Conservation (phyloP, 495 filamentous ascomycete genomes). For the Pyrenopolyporus hunteri region DNA sequence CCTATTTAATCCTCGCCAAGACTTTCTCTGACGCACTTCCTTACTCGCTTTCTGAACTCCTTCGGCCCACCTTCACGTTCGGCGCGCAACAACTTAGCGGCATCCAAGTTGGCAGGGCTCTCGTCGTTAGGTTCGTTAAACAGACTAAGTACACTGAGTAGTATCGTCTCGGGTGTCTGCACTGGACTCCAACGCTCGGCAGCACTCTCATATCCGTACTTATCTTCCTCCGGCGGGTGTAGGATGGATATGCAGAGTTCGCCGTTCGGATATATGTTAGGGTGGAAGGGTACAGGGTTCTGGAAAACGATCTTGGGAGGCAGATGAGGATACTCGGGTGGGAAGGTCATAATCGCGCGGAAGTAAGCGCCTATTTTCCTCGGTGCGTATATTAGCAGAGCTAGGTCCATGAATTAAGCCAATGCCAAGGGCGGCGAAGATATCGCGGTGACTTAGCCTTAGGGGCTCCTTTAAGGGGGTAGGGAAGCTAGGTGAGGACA, state of each 20-base stretch:
- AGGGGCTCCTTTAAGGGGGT: too few relatives aligned
- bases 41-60: conserved; percentile 78
- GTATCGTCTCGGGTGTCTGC: conserved; percentile 93
- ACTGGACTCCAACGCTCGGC: conserved; percentile 96
- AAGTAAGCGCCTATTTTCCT: conserved; percentile 79
- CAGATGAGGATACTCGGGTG: conserved; percentile 81
- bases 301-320: conserved; percentile 94
- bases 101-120: conserved; percentile 94
- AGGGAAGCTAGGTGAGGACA: conserved; percentile 11
- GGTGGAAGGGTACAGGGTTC: conserved; percentile 84
- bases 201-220: conserved; percentile 93
- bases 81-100: conserved; percentile 84
- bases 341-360: conserved; percentile 79
- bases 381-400: conserved; percentile 10
- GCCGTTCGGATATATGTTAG: conserved; percentile 90
- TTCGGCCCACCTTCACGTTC: conserved; percentile 65
- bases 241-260: conserved; percentile 97
- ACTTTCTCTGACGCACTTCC: conserved; percentile 82
- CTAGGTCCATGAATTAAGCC: background rate
- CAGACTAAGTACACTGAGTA: conserved; percentile 91
- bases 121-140: conserved; percentile 93
- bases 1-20: conserved; percentile 65
- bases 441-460: too few relatives aligned
- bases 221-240: conserved; percentile 94
- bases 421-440: background rate